Evolutionary conservation across 176 grass and related monocot species (phyloP), one percentile per base, ranked within the genome.

Genomic region (Oropetium thomaeum): DNA sequence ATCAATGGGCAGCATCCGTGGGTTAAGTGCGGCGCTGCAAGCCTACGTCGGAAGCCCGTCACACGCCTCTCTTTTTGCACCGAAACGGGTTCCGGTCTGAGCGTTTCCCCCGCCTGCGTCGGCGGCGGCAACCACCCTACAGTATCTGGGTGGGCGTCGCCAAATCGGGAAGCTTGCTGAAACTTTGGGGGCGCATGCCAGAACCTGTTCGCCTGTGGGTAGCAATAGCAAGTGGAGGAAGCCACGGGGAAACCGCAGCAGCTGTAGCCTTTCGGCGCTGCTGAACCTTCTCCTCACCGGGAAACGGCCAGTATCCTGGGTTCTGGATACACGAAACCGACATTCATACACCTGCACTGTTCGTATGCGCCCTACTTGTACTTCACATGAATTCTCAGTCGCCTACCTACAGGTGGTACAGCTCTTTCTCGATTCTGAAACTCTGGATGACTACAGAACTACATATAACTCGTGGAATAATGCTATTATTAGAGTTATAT

Each of bases 241-340:
- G 3, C 58, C 28, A 58, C 5, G 58, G 28, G 73, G 20, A 25
- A 76, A 49, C 23, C 33, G 28, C 9, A 39, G 49, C 71, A 39
- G 49, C 71, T 52, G 54, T 86, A 75, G 71, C 64, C 65, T 81
- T 81, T 69, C 55, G 63, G 65, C 55, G 19, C 53, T 34, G 77
- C 35, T 75, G 84, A 76, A 70, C 43, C 77, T 77, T 71, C 78
- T 55, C 15, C 44, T 23, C 28, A 20, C 65, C 65, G 17, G 41
- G 17, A 57, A 40, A 62, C 45, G 19, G 30, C 3, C 65, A 42
- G 66, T 82, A 59, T 71, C 44, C 58, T 32, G 58, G 25, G 23
- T 48, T 44, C 40, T 80, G 66, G 30, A 10, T 8, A 5, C 55
- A 32, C 14, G 7, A 22, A 13, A n/a, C 25, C 41, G 54, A 39